These are phyloP conservation scores for Toxicodendron radicans DNA, from an alignment of 345 rosid genomes.

Conservation along the genomic window DNA sequence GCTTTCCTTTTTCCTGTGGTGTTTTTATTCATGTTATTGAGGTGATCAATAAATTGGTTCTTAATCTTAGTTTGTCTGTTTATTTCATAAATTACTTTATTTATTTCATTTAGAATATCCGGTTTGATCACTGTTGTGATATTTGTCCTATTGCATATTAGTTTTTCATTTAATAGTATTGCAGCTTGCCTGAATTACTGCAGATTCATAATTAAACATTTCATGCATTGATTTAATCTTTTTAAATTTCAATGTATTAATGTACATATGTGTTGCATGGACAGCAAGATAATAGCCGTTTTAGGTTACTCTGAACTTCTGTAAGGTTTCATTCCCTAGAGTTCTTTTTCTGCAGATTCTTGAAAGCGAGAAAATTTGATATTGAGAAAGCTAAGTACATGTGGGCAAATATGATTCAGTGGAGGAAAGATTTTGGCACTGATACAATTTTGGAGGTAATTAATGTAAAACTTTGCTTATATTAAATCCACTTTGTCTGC, in stretches of 20 bases:
- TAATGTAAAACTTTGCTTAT: not conserved
- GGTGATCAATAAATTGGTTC: conserved; percentile 35
- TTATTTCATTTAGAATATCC: not conserved
- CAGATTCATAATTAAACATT: not conserved
- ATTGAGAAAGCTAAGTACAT: conserved; percentile 67
- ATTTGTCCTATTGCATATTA: not conserved
- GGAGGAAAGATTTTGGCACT: conserved; percentile 87
- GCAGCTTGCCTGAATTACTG: not conserved
- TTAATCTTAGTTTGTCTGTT: not conserved
- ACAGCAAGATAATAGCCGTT: not conserved
- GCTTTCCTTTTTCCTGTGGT: conserved; percentile 1
- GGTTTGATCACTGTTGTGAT: not conserved
- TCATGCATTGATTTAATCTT: not conserved
- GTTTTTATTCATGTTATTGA: conserved; percentile 54
- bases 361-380: conserved; percentile 93
- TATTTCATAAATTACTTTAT: too few species aligned
- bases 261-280: not conserved
- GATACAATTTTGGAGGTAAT: conserved; percentile 82
- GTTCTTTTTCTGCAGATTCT: conserved; percentile 50
- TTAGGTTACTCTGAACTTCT: not conserved
- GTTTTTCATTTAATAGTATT: not conserved
- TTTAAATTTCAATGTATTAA: not conserved
- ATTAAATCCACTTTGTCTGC: not conserved
- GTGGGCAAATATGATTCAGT: conserved; percentile 89
- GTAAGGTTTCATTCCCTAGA: not conserved